These are phyloP conservation scores for Escovopsis sp. DNA, from an alignment of 2,329 filamentous ascomycete species.

Conservation along the genomic window DNA sequence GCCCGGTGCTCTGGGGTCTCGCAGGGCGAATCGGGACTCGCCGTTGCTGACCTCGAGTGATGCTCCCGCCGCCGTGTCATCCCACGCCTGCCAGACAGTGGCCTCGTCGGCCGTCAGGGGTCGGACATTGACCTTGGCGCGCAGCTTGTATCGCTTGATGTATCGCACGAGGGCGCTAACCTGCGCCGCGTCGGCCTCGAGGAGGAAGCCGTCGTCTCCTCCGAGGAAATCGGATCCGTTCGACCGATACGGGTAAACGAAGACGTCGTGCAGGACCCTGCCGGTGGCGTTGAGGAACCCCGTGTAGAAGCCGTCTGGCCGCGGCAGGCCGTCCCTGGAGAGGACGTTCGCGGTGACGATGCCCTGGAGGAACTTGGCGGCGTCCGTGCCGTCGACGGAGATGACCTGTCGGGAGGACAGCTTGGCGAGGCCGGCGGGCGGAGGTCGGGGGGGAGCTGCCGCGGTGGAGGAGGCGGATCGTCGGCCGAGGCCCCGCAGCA, in stretches of 20 bases:
- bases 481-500: conserved; percentile 13
- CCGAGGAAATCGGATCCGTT: conserved; percentile 11
- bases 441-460: conserved; percentile 23
- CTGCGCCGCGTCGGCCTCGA: conserved; percentile 67
- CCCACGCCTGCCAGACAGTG: conserved; percentile 62
- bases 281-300: conserved; percentile 79
- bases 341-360: conserved; percentile 53
- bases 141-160: conserved; percentile 71
- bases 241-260: conserved; percentile 55
- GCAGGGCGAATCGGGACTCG: conserved; percentile 20
- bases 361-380: conserved; percentile 74
- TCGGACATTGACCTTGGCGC: conserved; percentile 60
- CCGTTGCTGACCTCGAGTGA: not conserved
- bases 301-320: conserved; percentile 50
- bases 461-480: conserved; percentile 1
- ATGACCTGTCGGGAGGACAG: conserved; percentile 68
- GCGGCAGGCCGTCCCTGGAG: conserved; percentile 19
- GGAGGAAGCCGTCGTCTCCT: conserved; percentile 35
- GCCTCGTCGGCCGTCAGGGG: conserved; percentile 49
- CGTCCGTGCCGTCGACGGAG: conserved; percentile 62
- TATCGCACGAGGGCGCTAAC: conserved; percentile 49
- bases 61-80: conserved; percentile 23
- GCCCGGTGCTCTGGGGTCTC: conserved; percentile 37
- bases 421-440: conserved; percentile 30
- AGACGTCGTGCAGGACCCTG: conserved; percentile 74